Evolutionary conservation across 805 yeast species (phyloP), one percentile per base, ranked within the genome.

Genomic region (Tetrapisispora taiwanensis): DNA sequence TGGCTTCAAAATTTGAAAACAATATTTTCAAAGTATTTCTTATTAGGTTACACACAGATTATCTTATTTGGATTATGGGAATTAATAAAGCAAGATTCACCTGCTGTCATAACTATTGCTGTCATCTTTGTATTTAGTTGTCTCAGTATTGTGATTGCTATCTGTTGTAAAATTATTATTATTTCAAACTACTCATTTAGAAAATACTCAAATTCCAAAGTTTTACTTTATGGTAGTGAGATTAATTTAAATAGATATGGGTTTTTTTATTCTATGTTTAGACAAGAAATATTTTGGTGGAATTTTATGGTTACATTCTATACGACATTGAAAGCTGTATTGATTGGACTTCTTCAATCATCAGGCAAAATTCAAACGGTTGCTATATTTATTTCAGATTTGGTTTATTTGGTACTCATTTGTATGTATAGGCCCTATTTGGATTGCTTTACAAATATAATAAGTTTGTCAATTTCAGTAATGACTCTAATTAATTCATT

Each of bases 51-150:
- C 62, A 79, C 94, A 2, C 95, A 88, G 62, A 64, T 89, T 45
- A 70, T 79, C n/a, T 75, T 88, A 41, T 72, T 89, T 45, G 79
- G 95, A 7, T 70, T 88, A 43, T 89, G 94, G 90, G 95, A 89
- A 66, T 88, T 86, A 62, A 76, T 82, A 5, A 73, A 73, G 54
- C 67, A 74, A 43, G 96, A 89, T 56, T 87, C 96, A 0, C 83
- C 95, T 1, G 96, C 95, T 0, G 86, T 89, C 26, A 76, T 89
- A 46, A 87, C 85, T 3, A 65, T 86, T 47, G 89, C 95, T 3
- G 80, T 76, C 28, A 65, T 89, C 39, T 79, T 85, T 62, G 67
- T 89, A 33, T 36, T 86, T 1, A 65, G 81, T 44, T 70, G 84
- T 1, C 47, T 81, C 5, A 75, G 77, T 1, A 69, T 84, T 30